phyloP scores from a whole-genome alignment of 345 rosid species.

The Melastoma malabathricum region DNA sequence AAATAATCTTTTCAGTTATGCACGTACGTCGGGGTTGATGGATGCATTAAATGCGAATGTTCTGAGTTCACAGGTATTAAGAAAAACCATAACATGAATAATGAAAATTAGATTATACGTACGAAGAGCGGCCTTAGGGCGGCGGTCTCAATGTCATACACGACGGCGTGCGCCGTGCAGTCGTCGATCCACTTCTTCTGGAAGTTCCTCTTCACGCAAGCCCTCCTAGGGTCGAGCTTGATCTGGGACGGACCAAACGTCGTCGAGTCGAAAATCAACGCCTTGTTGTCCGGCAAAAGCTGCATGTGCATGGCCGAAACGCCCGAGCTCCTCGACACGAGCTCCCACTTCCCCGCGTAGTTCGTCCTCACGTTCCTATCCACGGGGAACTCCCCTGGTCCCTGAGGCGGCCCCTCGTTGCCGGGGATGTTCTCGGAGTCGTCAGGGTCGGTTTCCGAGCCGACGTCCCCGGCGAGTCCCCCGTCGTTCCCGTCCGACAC shows the following conservation, averaged over 20 bases:
- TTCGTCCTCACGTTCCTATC: too few relatives aligned
- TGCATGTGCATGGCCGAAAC: slow-evolving; percentile 80
- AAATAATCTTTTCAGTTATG: too few relatives aligned
- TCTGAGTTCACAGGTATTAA: too few relatives aligned
- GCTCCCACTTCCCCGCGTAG: slow-evolving; percentile 46
- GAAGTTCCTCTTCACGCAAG: slow-evolving; percentile 1
- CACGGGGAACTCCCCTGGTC: too few relatives aligned
- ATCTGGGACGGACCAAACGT: slow-evolving; percentile 42
- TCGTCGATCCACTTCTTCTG: slow-evolving; percentile 16
- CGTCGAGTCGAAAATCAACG: slow-evolving; percentile 63
- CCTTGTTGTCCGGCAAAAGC: slow-evolving; percentile 53
- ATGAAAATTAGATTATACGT: neutral
- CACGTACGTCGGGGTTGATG: too few relatives aligned
- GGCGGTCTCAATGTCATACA: slow-evolving; percentile 32
- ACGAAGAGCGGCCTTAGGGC: slow-evolving; percentile 40
- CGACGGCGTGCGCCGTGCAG: slow-evolving; percentile 62
- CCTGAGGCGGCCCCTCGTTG: too few relatives aligned
- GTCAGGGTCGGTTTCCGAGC: too few relatives aligned
- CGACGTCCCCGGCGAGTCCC: too few relatives aligned
- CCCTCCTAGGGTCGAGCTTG: slow-evolving; percentile 23
- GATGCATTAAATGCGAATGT: too few relatives aligned
- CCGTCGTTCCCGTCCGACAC: too few relatives aligned
- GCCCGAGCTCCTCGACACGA: slow-evolving; percentile 43
- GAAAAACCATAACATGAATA: too few relatives aligned
- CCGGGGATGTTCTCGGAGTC: too few relatives aligned